These are phyloP conservation scores for Brassica hybrid DNA, from an alignment of 441 rosid species.

Conservation along the genomic window DNA sequence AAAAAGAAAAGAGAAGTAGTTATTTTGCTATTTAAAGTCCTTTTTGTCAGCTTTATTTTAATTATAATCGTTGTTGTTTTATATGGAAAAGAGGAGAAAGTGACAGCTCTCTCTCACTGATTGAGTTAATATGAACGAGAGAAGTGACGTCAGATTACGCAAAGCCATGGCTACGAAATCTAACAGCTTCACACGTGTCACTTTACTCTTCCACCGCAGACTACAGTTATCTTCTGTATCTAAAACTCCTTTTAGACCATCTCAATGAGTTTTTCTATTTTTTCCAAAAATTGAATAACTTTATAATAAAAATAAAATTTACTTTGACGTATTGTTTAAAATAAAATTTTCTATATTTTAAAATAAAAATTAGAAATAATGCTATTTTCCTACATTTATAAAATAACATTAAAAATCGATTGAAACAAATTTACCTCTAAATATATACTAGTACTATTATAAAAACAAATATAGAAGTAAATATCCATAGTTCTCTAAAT, in stretches of 20 bases:
- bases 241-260: not conserved
- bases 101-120: constrained; percentile 27
- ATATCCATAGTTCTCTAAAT: not conserved
- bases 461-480: no score
- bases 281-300: no score
- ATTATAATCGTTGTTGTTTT: not conserved
- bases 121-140: constrained; percentile 20
- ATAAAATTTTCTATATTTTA: no score
- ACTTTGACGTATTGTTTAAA: no score
- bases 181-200: constrained; percentile 23
- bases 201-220: not conserved
- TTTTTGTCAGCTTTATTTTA: not conserved
- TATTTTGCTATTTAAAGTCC: constrained; percentile 1
- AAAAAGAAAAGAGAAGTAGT: not conserved
- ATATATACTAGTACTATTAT: no score
- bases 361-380: no score
- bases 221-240: constrained; percentile 15
- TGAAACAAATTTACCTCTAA: no score
- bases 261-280: not conserved
- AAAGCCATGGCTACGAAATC: constrained; percentile 17
- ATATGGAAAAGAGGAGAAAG: constrained; percentile 31
- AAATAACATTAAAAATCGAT: no score
- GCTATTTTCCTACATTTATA: no score
- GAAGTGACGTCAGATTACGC: constrained; percentile 28
- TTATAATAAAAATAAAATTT: no score